Conservation (phyloP, 331 rosid genomes). For the Ulmus americana region DNA sequence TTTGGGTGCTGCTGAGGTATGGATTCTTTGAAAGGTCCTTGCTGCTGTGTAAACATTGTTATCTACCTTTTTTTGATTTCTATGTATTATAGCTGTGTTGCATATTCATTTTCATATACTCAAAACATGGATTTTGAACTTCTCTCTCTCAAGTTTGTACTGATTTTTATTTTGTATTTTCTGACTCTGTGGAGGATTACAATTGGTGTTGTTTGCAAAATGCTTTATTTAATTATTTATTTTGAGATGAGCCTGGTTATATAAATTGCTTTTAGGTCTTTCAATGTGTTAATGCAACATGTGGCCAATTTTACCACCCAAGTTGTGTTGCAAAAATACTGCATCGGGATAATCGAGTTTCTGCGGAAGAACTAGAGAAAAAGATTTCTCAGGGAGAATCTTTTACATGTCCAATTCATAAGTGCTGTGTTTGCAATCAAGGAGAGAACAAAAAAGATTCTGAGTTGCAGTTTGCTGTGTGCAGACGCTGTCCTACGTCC, state of each 20-base stretch:
- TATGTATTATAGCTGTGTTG: neutral
- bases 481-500: slow-evolving; percentile 81
- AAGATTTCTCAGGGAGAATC: slow-evolving; percentile 48
- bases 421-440: slow-evolving; percentile 68
- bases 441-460: slow-evolving; percentile 51
- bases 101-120: neutral
- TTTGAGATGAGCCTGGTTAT: slow-evolving; percentile 6
- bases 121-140: neutral
- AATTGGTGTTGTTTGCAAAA: neutral
- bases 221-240: neutral
- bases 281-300: slow-evolving; percentile 59
- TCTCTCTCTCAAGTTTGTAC: too few relatives aligned
- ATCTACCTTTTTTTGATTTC: neutral
- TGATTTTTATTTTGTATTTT: neutral
- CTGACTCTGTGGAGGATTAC: neutral
- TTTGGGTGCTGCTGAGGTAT: slow-evolving; percentile 73
- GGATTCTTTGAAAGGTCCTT: neutral
- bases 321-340: slow-evolving; percentile 60
- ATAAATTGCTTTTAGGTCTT: slow-evolving; percentile 47
- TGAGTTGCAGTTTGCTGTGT: slow-evolving; percentile 70
- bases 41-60: neutral
- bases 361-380: slow-evolving; percentile 45
- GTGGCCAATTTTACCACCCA: slow-evolving; percentile 83
- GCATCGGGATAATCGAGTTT: slow-evolving; percentile 33
- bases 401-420: slow-evolving; percentile 73